Conservation (phyloP, 768 basidiomycete genomes). For the Saitozyma sp. region DNA sequence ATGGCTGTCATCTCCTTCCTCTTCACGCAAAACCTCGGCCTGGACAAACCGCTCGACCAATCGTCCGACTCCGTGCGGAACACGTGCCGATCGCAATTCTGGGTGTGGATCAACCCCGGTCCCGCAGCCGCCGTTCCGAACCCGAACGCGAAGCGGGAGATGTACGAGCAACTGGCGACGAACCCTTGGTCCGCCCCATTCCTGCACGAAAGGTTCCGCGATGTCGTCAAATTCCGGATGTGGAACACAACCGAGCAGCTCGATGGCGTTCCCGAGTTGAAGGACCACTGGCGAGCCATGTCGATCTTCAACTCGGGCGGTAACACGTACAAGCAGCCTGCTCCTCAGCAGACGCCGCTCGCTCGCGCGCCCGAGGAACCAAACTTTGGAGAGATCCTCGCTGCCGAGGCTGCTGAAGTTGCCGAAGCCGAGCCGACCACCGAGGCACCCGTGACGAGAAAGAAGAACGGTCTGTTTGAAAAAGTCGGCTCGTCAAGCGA, state of each 20-base stretch:
- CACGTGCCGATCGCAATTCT: constrained; percentile 85
- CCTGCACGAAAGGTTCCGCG: constrained; percentile 85
- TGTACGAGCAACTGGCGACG: constrained; percentile 71
- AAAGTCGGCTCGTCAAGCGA: constrained; percentile 86
- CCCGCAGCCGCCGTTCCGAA: constrained; percentile 88
- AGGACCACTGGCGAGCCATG: constrained; percentile 82
- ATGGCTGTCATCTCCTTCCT: constrained; percentile 90
- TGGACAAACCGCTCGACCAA: constrained; percentile 64
- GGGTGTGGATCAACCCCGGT: constrained; percentile 99
- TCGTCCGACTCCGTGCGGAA: constrained; percentile 52
- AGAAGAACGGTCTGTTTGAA: constrained; percentile 63
- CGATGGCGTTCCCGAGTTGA: constrained; percentile 84
- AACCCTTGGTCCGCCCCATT: constrained; percentile 97
- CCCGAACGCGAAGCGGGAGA: constrained; percentile 73
- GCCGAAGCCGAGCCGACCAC: constrained; percentile 3
- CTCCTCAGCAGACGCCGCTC: constrained; percentile 20
- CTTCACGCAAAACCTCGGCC: constrained; percentile 88
- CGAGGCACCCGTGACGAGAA: constrained; percentile 26
- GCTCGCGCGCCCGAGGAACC: constrained; percentile 23
- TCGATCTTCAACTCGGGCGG: constrained; percentile 72
- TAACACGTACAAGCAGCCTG: constrained; percentile 43
- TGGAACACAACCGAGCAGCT: constrained; percentile 99
- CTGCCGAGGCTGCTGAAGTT: constrained; percentile 25
- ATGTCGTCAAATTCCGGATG: constrained; percentile 88
- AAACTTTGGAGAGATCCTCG: constrained; percentile 31